Conservation (phyloP, 2,329 filamentous ascomycete species). For the Penicillium sclerotigenum region DNA sequence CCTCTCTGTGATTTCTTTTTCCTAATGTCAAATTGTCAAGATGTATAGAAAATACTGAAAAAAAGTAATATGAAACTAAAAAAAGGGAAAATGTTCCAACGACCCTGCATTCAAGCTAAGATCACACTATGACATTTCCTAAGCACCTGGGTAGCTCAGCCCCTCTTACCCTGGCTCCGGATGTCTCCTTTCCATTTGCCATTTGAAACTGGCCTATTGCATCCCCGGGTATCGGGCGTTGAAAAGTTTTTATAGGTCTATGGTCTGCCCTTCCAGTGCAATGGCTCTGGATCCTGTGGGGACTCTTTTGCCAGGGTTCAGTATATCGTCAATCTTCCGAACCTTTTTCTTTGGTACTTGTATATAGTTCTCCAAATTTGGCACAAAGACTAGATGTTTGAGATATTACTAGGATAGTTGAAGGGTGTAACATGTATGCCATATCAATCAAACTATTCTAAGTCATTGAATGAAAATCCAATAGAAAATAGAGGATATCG, state of each 20-base stretch:
- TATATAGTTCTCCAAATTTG: conserved; percentile 14
- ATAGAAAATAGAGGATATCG: not conserved
- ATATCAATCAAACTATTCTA: not conserved
- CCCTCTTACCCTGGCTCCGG: not conserved
- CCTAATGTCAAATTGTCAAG: not conserved
- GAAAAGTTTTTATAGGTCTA: conserved; percentile 2
- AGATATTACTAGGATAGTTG: not conserved
- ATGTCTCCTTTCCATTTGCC: conserved; percentile 3
- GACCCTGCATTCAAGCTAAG: not conserved
- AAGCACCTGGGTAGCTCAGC: not conserved
- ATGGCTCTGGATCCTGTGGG: not conserved
- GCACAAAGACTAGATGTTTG: conserved; percentile 22
- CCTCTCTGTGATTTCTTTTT: conserved; percentile 2
- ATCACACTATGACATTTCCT: not conserved
- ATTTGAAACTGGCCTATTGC: conserved; percentile 13
- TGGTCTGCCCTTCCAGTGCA: conserved; percentile 1
- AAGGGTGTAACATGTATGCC: not conserved
- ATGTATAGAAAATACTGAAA: not conserved
- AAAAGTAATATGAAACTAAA: not conserved
- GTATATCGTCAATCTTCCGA: not conserved
- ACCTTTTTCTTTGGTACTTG: conserved; percentile 4
- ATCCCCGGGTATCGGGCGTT: conserved; percentile 13
- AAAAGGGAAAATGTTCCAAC: not conserved
- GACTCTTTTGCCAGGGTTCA: not conserved
- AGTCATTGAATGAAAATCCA: not conserved